A percentile compares a stretch with the other conserved stretches of the same genome.
These are phyloP conservation scores for Lecanicillium sp. DNA, from an alignment of 2,329 filamentous ascomycete species.

Conservation along the genomic window DNA sequence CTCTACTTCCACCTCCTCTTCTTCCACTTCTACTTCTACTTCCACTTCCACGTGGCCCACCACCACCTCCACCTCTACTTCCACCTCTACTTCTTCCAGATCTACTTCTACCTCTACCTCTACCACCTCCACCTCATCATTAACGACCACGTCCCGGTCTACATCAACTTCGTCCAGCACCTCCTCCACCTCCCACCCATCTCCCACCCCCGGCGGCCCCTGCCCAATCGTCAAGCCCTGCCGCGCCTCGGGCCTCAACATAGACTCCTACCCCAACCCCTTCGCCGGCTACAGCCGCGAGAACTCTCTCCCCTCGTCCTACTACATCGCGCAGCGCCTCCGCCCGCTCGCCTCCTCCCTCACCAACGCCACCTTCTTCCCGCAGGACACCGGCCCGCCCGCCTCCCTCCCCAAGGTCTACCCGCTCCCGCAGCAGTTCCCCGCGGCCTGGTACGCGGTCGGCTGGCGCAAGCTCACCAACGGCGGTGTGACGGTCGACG, in stretches of 20 bases:
- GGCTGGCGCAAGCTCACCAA: slow-evolving; percentile 14
- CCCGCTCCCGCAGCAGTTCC: slow-evolving; percentile 5
- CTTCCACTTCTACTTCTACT: not conserved
- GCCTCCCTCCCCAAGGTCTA: not conserved
- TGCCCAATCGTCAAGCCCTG: slow-evolving; percentile 1
- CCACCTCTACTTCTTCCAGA: not conserved
- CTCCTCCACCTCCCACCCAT: not conserved
- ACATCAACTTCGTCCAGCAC: not conserved
- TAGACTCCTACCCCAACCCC: slow-evolving; percentile 20
- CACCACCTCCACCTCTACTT: not conserved
- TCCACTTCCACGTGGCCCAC: not conserved
- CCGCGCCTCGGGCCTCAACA: slow-evolving; percentile 9
- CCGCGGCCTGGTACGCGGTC: slow-evolving; percentile 11
- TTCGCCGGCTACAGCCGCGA: slow-evolving; percentile 19
- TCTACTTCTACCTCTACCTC: not conserved
- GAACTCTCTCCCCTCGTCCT: slow-evolving; percentile 16
- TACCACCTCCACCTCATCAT: not conserved
- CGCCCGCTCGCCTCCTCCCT: slow-evolving; percentile 12
- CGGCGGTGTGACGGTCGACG: slow-evolving; percentile 19
- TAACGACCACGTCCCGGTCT: not conserved
- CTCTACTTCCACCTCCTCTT: not conserved
- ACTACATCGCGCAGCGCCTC: slow-evolving; percentile 19
- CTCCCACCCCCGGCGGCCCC: slow-evolving; percentile 1
- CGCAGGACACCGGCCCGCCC: slow-evolving; percentile 14
- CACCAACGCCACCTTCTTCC: slow-evolving; percentile 17